Conservation (phyloP, 257 asterid genomes). For the Ilex asprella region DNA sequence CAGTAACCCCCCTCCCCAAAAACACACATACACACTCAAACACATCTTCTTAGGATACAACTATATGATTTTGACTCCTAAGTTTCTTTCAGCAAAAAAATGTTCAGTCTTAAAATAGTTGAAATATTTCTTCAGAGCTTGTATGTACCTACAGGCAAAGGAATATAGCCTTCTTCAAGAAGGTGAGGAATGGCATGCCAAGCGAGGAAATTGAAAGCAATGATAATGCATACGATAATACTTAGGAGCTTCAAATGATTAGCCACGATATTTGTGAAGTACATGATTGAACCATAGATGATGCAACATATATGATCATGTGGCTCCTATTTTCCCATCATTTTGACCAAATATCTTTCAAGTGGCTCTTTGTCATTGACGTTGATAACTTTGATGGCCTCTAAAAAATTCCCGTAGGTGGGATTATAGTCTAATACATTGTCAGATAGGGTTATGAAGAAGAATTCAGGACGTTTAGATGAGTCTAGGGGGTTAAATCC, state of each 20-base stretch:
- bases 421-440: neutral
- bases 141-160: constrained; percentile 16
- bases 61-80: no score
- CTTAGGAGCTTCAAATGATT: constrained; percentile 15
- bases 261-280: constrained; percentile 14
- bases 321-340: constrained; percentile 9
- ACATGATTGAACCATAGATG: constrained; percentile 20
- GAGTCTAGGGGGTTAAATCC: constrained; percentile 19
- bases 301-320: constrained; percentile 14
- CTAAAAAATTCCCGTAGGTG: neutral
- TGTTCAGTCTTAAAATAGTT: no score
- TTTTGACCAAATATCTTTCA: constrained; percentile 6
- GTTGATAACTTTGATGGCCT: constrained; percentile 2
- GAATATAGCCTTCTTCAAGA: constrained; percentile 13
- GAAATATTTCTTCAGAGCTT: neutral
- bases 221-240: constrained; percentile 14
- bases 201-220: constrained; percentile 14
- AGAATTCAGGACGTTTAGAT: constrained; percentile 30
- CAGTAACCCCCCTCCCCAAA: no score
- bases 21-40: no score
- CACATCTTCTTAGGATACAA: no score
- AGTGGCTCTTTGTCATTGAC: constrained; percentile 4
- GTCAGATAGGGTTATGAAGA: constrained; percentile 13
- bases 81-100: no score
- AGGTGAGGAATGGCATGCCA: constrained; percentile 14